Percentiles rank a stretch among this genome's conserved stretches.
phyloP scores from a whole-genome alignment of 305 asterid genomes.

The Plantago lanceolata region DNA sequence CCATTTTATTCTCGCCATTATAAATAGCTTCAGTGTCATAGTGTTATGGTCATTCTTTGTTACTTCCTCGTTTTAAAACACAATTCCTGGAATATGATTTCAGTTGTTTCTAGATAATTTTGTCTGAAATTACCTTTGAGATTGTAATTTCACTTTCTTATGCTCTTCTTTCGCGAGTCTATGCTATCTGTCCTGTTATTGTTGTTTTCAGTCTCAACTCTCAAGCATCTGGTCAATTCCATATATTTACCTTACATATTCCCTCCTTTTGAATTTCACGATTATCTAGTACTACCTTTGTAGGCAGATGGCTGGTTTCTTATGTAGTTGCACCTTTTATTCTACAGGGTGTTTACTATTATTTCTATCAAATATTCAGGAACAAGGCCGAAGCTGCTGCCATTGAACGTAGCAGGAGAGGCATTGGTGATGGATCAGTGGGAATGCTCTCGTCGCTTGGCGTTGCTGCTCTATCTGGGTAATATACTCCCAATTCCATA shows the following conservation, averaged over 20 bases:
- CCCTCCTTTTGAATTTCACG: slow-evolving; percentile 11
- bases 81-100: slow-evolving; percentile 2
- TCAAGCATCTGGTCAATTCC: not conserved
- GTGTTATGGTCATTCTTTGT: not conserved
- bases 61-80: slow-evolving; percentile 9
- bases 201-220: not conserved
- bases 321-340: slow-evolving; percentile 45
- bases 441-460: slow-evolving; percentile 90
- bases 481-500: slow-evolving; percentile 25
- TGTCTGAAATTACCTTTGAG: not conserved
- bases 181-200: too few species aligned
- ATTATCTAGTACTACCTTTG: slow-evolving; percentile 22
- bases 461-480: slow-evolving; percentile 97
- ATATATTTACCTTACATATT: not conserved
- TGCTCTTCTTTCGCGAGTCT: too few species aligned
- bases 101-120: not conserved
- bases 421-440: slow-evolving; percentile 93
- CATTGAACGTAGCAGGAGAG: slow-evolving; percentile 58
- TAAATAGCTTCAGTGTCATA: not conserved
- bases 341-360: slow-evolving; percentile 99
- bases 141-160: not conserved
- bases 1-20: slow-evolving; percentile 6
- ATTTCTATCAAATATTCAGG: slow-evolving; percentile 99
- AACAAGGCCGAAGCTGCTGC: slow-evolving; percentile 77
- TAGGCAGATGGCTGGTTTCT: slow-evolving; percentile 33